Evolutionary conservation across 805 yeast genomes (phyloP), one percentile per base, ranked within the genome.

Genomic region (Peterozyma xylosa): DNA sequence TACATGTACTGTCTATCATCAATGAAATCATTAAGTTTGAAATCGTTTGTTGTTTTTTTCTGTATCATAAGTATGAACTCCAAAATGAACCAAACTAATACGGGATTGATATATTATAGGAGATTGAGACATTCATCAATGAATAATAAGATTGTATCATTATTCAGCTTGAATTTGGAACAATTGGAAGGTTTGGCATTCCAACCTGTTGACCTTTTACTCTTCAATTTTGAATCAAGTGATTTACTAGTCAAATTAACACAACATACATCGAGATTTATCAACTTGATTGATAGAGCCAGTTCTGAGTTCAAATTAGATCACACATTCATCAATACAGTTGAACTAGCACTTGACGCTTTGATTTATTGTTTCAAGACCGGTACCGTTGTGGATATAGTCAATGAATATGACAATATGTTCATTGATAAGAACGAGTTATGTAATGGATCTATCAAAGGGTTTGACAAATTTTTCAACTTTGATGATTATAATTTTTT

Each of bases 241-340:
- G 10, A 36, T 3, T 37, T 40, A 11, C 13, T 36, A 16, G 33
- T 32, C 13, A 32, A 40, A 3, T 7, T 21, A 5, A 30, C 29
- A 10, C 35, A 30, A 3, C 29, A 39, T 21, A 37, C 35, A 11
- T 18, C 29, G 2, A 35, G 30, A 11, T 5, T 44, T 14, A 39
- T 44, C 39, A 38, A 35, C n/a, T 21, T 38, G 9, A 36, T 44
- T 32, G 37, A 42, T 9, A 6, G 32, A 33, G 15, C 33, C 32
- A 44, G 34, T n/a, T 36, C 46, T 11, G 39, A 39, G n/a, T 33
- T 44, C 11, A 44, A 42, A 33, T 33, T 44, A 13, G 46, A 44
- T 36, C 36, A 43, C 16, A 44, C 39, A 33, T 44, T 40, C 38
- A 39, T 21, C 33, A 44, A 39, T 14, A 30, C 41, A 7, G 33